Conservation (phyloP, 345 rosid genomes). For the Citrus trifoliata region DNA sequence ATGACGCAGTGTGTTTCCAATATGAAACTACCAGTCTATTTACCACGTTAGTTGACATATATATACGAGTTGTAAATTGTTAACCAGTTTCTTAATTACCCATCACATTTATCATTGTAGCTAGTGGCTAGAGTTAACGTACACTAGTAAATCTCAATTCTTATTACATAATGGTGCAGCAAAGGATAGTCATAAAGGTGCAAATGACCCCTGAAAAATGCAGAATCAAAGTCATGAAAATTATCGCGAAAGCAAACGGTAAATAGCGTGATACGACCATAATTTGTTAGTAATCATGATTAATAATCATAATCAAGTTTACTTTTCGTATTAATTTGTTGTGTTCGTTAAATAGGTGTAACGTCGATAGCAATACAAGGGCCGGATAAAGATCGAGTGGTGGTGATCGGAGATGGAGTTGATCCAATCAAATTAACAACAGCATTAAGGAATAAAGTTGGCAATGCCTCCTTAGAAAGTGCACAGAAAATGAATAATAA, state of each 20-base stretch:
- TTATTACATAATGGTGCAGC: not conserved
- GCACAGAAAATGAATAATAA: not conserved
- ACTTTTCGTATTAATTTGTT: not conserved
- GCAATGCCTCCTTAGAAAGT: not conserved
- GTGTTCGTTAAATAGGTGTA: not conserved
- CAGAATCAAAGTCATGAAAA: slow-evolving; percentile 1
- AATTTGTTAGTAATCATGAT: not conserved
- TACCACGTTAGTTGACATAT: too few species aligned
- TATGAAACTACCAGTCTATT: too few species aligned
- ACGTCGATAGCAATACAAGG: not conserved
- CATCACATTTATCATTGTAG: not conserved
- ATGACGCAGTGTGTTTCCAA: too few species aligned
- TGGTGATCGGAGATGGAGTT: not conserved
- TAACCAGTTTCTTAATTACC: too few species aligned
- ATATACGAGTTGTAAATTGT: too few species aligned
- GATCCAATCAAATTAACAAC: not conserved
- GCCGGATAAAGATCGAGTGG: not conserved
- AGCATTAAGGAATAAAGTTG: not conserved
- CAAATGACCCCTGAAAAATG: not conserved
- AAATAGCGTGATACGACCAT: not conserved
- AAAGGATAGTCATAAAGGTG: not conserved
- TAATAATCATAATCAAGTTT: too few species aligned
- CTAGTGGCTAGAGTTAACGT: not conserved
- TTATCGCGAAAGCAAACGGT: not conserved
- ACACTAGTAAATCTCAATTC: not conserved